Conservation (phyloP, 768 basidiomycete species). For the Glaciozyma antarctica region DNA sequence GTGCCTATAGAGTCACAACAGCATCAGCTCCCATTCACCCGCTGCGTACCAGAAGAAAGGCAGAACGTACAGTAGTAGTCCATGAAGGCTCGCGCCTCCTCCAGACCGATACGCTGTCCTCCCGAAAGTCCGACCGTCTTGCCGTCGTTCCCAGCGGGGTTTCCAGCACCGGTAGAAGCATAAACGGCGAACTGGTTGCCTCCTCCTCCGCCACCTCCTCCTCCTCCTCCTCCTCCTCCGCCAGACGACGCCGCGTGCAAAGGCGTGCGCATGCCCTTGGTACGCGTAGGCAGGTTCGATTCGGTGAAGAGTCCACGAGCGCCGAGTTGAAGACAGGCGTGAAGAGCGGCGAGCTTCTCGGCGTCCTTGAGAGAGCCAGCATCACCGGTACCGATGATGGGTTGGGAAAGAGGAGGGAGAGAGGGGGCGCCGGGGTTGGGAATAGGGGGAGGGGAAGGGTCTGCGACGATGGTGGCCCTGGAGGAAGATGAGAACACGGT, state of each 20-base stretch:
- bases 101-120: slow-evolving; percentile 54
- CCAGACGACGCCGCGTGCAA: slow-evolving; percentile 13
- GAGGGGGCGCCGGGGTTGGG: not conserved
- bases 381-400: slow-evolving; percentile 57
- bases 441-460: slow-evolving; percentile 17
- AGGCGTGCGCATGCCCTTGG: slow-evolving; percentile 15
- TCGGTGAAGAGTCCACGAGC: slow-evolving; percentile 54
- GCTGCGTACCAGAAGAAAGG: slow-evolving; percentile 20
- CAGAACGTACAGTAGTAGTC: slow-evolving; percentile 66
- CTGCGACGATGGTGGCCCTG: slow-evolving; percentile 22
- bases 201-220: not conserved
- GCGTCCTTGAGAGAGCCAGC: slow-evolving; percentile 53
- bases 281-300: slow-evolving; percentile 28
- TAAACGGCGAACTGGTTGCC: not conserved
- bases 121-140: slow-evolving; percentile 50
- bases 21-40: not conserved
- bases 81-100: slow-evolving; percentile 78
- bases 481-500: not conserved
- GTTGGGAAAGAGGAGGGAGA: slow-evolving; percentile 21
- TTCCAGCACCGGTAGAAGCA: slow-evolving; percentile 5
- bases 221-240: not conserved
- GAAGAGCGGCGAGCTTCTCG: slow-evolving; percentile 64
- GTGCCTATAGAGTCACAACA: slow-evolving; percentile 4
- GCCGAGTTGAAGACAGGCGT: slow-evolving; percentile 62
- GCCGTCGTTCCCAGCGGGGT: slow-evolving; percentile 20